These are phyloP conservation scores for Priceomyces medius DNA, from an alignment of 805 yeast genomes.

Conservation along the genomic window DNA sequence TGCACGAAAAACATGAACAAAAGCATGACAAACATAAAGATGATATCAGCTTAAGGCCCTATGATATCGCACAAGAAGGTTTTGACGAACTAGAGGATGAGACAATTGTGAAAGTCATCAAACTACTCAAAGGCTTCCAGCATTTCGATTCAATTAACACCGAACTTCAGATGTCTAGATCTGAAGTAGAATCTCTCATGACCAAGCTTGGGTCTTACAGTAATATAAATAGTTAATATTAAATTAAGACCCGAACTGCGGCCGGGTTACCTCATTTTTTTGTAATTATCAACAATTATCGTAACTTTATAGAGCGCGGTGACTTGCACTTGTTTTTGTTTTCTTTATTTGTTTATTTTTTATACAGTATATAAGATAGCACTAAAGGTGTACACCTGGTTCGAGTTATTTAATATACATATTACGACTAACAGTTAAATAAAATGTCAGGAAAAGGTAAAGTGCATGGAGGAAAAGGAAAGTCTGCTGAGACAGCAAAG, in stretches of 20 bases:
- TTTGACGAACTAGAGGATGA: conserved; percentile 9
- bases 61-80: not conserved
- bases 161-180: conserved; percentile 54
- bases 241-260: not conserved
- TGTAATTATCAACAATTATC: conserved; percentile 3
- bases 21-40: conserved; percentile 8
- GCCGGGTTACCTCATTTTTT: conserved; percentile 7
- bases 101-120: conserved; percentile 39
- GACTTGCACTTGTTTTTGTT: conserved; percentile 5
- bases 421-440: not conserved
- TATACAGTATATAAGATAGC: conserved; percentile 2
- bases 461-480: conserved; percentile 96
- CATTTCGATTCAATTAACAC: conserved; percentile 71
- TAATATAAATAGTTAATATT: conserved; percentile 28
- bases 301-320: conserved; percentile 3
- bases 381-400: not conserved
- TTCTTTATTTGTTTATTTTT: conserved; percentile 7
- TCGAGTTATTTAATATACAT: conserved; percentile 1
- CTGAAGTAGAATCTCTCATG: conserved; percentile 52
- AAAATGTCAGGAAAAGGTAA: conserved; percentile 82
- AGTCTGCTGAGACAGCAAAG: conserved; percentile 72
- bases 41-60: not conserved
- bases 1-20: conserved; percentile 5
- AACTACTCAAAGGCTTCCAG: conserved; percentile 50
- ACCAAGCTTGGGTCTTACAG: conserved; percentile 36